A percentile compares a stretch with the other conserved stretches of the same genome.
Conservation (phyloP, 2,329 filamentous ascomycete genomes). For the Epichloe sylvatica region DNA sequence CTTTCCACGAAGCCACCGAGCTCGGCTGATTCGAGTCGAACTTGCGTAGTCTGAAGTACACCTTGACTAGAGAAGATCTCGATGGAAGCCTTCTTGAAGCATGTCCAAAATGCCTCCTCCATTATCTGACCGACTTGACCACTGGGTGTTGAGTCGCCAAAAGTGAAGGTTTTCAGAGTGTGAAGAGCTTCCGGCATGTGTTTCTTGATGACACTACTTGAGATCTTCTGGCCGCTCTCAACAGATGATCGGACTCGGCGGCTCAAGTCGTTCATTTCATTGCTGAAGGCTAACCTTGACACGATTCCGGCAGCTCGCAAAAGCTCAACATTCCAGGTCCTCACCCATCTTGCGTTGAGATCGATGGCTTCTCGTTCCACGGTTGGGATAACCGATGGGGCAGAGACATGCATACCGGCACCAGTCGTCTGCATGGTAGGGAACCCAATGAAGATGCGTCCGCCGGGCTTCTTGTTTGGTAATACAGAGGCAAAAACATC, state of each 20-base stretch:
- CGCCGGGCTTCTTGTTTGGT: slow-evolving; percentile 66
- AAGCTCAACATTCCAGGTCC: slow-evolving; percentile 91
- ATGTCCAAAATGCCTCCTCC: slow-evolving; percentile 93
- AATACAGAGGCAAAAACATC: slow-evolving; percentile 86
- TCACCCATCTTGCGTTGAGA: slow-evolving; percentile 86
- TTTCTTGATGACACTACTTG: slow-evolving; percentile 47
- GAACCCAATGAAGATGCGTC: slow-evolving; percentile 92
- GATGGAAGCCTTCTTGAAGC: slow-evolving; percentile 66
- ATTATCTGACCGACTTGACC: slow-evolving; percentile 71
- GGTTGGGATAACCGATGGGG: slow-evolving; percentile 89
- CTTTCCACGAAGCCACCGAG: slow-evolving; percentile 64
- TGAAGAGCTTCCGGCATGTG: slow-evolving; percentile 71
- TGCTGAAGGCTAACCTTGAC: slow-evolving; percentile 71
- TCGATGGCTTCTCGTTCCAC: slow-evolving; percentile 96
- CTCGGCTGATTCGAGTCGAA: slow-evolving; percentile 60
- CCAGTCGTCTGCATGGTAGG: slow-evolving; percentile 96
- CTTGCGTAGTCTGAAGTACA: slow-evolving; percentile 68
- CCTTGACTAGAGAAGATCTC: slow-evolving; percentile 82
- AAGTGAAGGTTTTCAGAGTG: slow-evolving; percentile 75
- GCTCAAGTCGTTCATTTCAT: slow-evolving; percentile 71
- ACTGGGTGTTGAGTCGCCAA: slow-evolving; percentile 80
- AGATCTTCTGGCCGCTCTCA: slow-evolving; percentile 37
- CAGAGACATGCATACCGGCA: slow-evolving; percentile 83
- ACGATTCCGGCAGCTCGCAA: slow-evolving; percentile 82
- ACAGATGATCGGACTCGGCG: slow-evolving; percentile 38